phyloP scores from a whole-genome alignment of 1,284 basidiomycete species.

The Ceratobasidium sp. region DNA sequence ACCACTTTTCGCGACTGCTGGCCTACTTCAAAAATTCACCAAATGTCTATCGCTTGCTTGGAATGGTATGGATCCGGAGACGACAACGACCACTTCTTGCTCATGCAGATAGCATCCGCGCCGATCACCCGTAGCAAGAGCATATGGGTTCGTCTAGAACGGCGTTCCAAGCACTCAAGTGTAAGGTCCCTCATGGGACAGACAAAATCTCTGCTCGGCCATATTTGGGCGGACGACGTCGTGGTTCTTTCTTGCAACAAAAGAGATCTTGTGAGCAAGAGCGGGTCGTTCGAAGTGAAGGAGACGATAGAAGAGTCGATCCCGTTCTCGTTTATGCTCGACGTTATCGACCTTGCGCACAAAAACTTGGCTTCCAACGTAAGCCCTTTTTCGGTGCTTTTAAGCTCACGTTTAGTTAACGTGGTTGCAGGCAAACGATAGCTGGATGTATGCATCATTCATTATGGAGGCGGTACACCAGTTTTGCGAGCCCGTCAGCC shows the following conservation, averaged over 20 bases:
- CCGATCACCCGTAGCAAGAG: neutral
- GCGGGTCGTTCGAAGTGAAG: neutral
- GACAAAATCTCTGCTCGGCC: neutral
- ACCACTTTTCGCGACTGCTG: constrained; percentile 1
- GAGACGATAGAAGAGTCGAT: neutral
- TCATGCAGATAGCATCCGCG: neutral
- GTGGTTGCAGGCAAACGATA: neutral
- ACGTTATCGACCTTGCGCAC: constrained; percentile 12
- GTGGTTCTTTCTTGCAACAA: neutral
- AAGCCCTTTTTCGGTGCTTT: neutral
- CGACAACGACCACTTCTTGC: constrained; percentile 7
- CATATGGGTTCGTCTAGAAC: constrained; percentile 18
- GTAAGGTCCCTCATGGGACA: neutral
- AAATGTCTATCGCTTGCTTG: constrained; percentile 14
- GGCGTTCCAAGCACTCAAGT: neutral
- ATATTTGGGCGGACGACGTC: neutral
- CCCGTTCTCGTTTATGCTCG: constrained; percentile 21
- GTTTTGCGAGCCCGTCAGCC: neutral
- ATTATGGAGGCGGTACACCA: constrained; percentile 22
- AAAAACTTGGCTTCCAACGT: constrained; percentile 12
- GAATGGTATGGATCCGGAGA: constrained; percentile 18
- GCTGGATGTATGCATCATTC: constrained; percentile 5
- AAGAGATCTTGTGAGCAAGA: neutral
- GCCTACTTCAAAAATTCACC: neutral
- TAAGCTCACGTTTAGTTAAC: neutral